Evolutionary conservation across 1,284 basidiomycete genomes (phyloP), one percentile per base, ranked within the genome.

Genomic region (Trichosporon sp.): DNA sequence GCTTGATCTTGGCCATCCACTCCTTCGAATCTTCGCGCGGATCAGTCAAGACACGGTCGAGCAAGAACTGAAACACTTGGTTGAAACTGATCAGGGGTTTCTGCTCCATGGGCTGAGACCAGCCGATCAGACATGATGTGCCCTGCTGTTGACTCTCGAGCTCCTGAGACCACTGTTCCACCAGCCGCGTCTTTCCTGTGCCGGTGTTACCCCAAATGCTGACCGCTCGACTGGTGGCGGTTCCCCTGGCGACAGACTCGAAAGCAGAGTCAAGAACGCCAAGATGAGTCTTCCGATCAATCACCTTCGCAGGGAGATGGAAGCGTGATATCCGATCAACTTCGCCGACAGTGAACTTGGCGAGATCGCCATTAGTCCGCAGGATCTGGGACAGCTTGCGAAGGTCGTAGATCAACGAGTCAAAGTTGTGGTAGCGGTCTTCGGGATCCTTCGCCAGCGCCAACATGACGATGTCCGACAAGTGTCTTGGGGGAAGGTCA

Each of bases 401-500:
- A 3, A 80, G 66, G 56, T 80, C 78, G 64, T 74, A 73, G 7
- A 70, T 62, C 21, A 80, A 64, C 3, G 74, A 56, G 3, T 71
- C 68, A 11, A 77, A 56, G 8, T 70, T 69, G 33, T 67, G 63
- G 56, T 80, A 80, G 1, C 78, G 72, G 2, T 73, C 71, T 16
- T 75, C 72, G 1, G 69, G 61, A 32, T 77, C 77, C 37, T 72
- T 70, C 0, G 69, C 64, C 4, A 78, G 64, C 23, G 76, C 73
- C n/a, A 71, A 66, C 68, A 73, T 69, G 60, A 80, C 68, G 58
- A 80, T 73, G 27, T 75, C 74, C 10, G 70, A 74, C 9, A 79
- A 68, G 37, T 71, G 65, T 10, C 56, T 40, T 1, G 76, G 75
- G 2, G 74, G 73, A 10, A 67, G 52, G 29, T 58, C 46, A 0